Percentiles rank a stretch among this genome's conserved stretches.
Evolutionary conservation across 2,329 filamentous ascomycete genomes (phyloP).

Genomic region (Periconia digitata): DNA sequence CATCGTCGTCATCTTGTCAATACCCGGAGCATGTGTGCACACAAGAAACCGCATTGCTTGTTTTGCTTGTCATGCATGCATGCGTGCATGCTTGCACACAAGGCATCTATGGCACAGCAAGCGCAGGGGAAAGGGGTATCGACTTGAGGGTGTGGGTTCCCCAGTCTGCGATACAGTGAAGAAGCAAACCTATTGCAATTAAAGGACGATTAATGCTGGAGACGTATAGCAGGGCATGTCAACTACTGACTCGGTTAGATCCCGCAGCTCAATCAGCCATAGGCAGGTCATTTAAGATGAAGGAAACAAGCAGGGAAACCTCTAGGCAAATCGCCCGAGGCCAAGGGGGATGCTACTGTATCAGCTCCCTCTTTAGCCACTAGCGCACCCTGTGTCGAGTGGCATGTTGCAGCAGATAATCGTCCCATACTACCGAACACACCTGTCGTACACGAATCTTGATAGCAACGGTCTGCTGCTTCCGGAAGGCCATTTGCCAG

Average conservation of each 20-base stretch:
- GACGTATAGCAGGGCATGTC: not conserved
- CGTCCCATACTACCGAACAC: conserved; percentile 5
- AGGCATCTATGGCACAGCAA: no score
- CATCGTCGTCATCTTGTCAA: not conserved
- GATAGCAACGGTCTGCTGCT: conserved; percentile 8
- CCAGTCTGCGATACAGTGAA: not conserved
- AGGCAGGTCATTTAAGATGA: not conserved
- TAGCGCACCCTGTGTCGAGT: conserved; percentile 2
- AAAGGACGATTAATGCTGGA: not conserved
- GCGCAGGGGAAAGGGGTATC: no score
- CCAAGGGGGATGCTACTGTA: not conserved
- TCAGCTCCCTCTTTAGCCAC: conserved; percentile 21
- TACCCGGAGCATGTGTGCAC: no score
- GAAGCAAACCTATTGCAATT: not conserved
- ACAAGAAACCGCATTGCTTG: no score
- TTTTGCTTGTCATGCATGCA: no score
- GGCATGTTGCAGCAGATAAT: conserved; percentile 14
- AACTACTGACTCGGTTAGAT: not conserved
- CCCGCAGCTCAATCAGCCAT: not conserved
- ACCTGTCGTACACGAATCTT: conserved; percentile 1
- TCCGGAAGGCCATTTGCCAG: conserved; percentile 20
- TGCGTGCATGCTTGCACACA: no score
- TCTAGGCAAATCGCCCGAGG: not conserved
- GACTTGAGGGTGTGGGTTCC: no score
- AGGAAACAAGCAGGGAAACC: not conserved